Evolutionary conservation across 139 green algal genomes (phyloP), one percentile per base, ranked within the genome.

Genomic region (Diplosphaera chodatii): DNA sequence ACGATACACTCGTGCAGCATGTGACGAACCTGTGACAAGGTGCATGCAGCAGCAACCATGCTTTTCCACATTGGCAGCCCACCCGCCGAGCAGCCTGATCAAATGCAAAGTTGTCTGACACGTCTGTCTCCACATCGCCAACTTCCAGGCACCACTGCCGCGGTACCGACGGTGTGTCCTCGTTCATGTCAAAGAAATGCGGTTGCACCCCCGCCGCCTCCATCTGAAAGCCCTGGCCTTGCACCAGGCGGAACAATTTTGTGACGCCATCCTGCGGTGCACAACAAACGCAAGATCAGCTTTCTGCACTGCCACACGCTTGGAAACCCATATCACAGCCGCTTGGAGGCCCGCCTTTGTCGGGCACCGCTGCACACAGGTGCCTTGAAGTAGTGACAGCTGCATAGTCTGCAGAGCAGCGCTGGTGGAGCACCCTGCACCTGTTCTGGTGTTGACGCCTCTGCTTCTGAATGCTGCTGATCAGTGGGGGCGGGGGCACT

Each of bases 151-250:
- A 76, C 75, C 74, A 89, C 41, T 88, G 69, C 0, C 75, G 56
- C 28, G 68, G 40, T 23, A 69, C 65, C n/a, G 62, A 55, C 33
- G 63, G 64, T 15, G 62, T 40, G 67, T 96, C 90, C 40, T 92
- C 88, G 2, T 91, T 83, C 0, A 69, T 72, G 65, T 96, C 80
- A 34, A 91, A 94, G 70, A 95, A 89, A 31, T 73, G 29, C 0
- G 75, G 76, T 2, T 27, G 30, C 0, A 80, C 85, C 29, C 69
- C 77, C 10, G 34, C 73, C 28, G 82, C 78, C 1, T 85, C 73
- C 29, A 90, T 65, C 66, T 87, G 72, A 88, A 89, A 96, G 1
- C 59, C 59, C 20, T 82, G 69, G n/a, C 71, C 78, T 22, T 70
- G 21, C 64, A 91, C 55, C 55, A 83, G 93, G 25, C 84, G 75